phyloP scores from a whole-genome alignment of 1,284 basidiomycete genomes.

The Wallemia hederae region DNA sequence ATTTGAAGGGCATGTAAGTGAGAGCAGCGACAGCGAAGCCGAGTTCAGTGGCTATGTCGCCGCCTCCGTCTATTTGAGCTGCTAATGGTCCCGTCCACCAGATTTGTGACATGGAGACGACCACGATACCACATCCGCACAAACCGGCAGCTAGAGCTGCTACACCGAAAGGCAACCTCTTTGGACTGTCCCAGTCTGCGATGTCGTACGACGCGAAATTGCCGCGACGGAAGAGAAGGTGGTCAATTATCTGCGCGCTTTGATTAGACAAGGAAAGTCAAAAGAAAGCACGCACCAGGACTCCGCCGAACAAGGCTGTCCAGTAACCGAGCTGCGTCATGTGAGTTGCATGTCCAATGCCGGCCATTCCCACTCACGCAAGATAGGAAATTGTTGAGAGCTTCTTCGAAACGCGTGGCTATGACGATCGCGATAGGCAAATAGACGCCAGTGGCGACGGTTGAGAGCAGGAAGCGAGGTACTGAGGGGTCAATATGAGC shows the following conservation, averaged over 20 bases:
- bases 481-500: neutral
- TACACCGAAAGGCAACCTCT: constrained; percentile 29
- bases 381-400: constrained; percentile 19
- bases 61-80: constrained; percentile 19
- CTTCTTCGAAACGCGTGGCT: constrained; percentile 15
- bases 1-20: constrained; percentile 29
- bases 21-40: constrained; percentile 27
- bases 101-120: constrained; percentile 37
- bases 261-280: neutral
- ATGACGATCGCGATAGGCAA: constrained; percentile 15
- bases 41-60: constrained; percentile 48
- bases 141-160: constrained; percentile 28
- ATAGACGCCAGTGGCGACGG: constrained; percentile 8
- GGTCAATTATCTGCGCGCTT: constrained; percentile 23
- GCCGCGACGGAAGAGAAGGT: constrained; percentile 28
- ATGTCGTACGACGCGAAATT: constrained; percentile 25
- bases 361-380: neutral
- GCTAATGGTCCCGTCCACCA: constrained; percentile 46
- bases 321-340: constrained; percentile 9
- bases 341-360: neutral
- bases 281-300: constrained; percentile 8
- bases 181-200: constrained; percentile 25
- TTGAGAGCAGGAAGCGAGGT: constrained; percentile 13
- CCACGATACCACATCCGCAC: constrained; percentile 26
- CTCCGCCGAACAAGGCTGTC: constrained; percentile 15